A percentile compares a stretch with the other conserved stretches of the same genome.
Evolutionary conservation across 148 eudicot species (phyloP).

Genomic region (Fagopyrum esculentum): DNA sequence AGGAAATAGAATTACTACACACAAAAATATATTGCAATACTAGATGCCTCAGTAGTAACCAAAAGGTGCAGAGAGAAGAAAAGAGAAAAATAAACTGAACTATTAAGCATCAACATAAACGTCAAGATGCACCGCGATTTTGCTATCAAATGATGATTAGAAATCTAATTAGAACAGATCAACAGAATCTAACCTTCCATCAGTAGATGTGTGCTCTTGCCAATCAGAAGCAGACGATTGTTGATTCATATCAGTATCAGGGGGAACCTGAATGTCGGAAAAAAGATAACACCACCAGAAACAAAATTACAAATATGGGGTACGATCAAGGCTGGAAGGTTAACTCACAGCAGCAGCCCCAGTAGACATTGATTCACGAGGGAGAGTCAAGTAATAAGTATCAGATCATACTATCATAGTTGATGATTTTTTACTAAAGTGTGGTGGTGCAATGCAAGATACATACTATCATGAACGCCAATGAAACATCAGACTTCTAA

Average conservation of each 20-base stretch:
- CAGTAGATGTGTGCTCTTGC: conserved; percentile 76
- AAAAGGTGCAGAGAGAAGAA: not conserved
- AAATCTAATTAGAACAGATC: not conserved
- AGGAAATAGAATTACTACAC: not conserved
- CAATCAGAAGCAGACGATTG: conserved; percentile 64
- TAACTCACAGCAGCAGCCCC: conserved; percentile 31
- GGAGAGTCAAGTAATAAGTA: not conserved
- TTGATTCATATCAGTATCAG: conserved; percentile 36
- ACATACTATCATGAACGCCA: not conserved
- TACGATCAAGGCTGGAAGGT: not conserved
- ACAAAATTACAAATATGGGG: not conserved
- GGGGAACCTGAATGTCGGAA: conserved; percentile 28
- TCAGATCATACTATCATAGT: not conserved
- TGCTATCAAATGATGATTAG: not conserved
- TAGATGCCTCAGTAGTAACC: not conserved
- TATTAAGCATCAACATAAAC: not conserved
- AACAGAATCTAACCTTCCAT: conserved; percentile 48
- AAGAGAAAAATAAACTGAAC: conserved; percentile 2
- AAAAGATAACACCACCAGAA: not conserved
- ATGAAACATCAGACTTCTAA: not conserved
- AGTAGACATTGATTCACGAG: conserved; percentile 9
- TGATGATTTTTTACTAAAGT: not conserved
- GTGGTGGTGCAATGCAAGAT: not conserved
- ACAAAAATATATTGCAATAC: not conserved
- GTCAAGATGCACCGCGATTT: not conserved